A percentile compares a stretch with the other conserved stretches of the same genome.
Evolutionary conservation across 495 filamentous ascomycete genomes (phyloP).

Genomic region (Hypoxylon fuscum): DNA sequence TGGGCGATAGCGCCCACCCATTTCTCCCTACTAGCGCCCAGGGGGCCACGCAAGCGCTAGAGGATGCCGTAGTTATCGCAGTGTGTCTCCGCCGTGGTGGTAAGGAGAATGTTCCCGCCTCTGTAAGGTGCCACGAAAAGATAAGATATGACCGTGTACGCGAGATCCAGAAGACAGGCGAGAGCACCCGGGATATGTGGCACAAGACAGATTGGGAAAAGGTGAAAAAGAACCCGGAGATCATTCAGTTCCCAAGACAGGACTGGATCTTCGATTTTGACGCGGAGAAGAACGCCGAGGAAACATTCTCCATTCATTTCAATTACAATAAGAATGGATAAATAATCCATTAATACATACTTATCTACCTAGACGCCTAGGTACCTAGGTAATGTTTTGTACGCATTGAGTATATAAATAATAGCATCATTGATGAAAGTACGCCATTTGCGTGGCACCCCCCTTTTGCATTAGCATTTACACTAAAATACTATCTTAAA

Average conservation of each 20-base stretch:
- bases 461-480: no score
- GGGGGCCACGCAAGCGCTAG: slow-evolving; percentile 72
- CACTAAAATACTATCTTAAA: no score
- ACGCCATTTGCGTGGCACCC: no score
- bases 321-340: no score
- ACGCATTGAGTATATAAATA: no score
- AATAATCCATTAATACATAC: no score
- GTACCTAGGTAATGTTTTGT: no score
- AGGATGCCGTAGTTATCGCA: slow-evolving; percentile 69
- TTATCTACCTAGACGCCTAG: no score
- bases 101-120: slow-evolving; percentile 57
- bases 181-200: slow-evolving; percentile 63
- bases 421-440: no score
- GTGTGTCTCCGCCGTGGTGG: slow-evolving; percentile 65
- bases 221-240: slow-evolving; percentile 60
- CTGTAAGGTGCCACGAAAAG: slow-evolving; percentile 59
- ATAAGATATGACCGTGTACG: slow-evolving; percentile 60
- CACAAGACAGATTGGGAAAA: slow-evolving; percentile 66
- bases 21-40: slow-evolving; percentile 71
- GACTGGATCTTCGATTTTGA: slow-evolving; percentile 68
- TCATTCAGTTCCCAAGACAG: slow-evolving; percentile 62
- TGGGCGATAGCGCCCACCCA: slow-evolving; percentile 72
- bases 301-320: no score
- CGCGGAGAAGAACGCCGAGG: slow-evolving; percentile 64
- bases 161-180: slow-evolving; percentile 62